Conservation (phyloP, 257 asterid species). For the Primulina tabacum region DNA sequence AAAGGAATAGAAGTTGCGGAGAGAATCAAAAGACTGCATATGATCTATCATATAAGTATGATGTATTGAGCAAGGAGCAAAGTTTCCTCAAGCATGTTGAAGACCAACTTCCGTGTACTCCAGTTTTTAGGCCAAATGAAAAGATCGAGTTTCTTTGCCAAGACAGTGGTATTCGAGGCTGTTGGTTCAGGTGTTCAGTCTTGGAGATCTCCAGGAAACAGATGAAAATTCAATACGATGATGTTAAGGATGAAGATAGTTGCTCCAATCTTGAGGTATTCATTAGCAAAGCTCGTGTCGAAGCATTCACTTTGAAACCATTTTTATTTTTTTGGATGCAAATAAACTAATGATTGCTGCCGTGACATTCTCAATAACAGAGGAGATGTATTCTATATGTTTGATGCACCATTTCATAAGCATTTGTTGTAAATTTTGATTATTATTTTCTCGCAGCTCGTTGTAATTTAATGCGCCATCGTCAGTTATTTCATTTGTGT, state of each 20-base stretch:
- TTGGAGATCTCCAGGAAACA: conserved; percentile 61
- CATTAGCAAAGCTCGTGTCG: not conserved
- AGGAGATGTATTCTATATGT: not conserved
- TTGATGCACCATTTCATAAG: not conserved
- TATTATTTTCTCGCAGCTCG: not conserved
- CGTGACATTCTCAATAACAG: not conserved
- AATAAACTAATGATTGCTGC: not conserved
- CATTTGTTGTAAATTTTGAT: not conserved
- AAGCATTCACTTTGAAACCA: not conserved
- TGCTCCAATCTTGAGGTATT: conserved; percentile 74
- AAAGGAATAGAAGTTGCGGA: conserved; percentile 60
- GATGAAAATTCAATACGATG: conserved; percentile 67
- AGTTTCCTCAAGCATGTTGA: conserved; percentile 47
- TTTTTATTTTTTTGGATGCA: no score
- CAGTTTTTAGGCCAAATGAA: conserved; percentile 44
- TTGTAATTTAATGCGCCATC: no score
- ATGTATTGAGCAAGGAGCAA: conserved; percentile 35
- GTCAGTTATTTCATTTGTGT: not conserved
- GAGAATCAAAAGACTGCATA: conserved; percentile 45
- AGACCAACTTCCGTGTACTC: conserved; percentile 32
- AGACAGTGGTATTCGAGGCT: conserved; percentile 98
- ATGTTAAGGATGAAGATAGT: conserved; percentile 68
- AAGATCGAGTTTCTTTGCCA: conserved; percentile 83
- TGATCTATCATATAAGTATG: conserved; percentile 44
- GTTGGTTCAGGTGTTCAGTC: conserved; percentile 90